These are phyloP conservation scores for Rossbeevera mucosa DNA, from an alignment of 768 basidiomycete genomes.

Conservation along the genomic window DNA sequence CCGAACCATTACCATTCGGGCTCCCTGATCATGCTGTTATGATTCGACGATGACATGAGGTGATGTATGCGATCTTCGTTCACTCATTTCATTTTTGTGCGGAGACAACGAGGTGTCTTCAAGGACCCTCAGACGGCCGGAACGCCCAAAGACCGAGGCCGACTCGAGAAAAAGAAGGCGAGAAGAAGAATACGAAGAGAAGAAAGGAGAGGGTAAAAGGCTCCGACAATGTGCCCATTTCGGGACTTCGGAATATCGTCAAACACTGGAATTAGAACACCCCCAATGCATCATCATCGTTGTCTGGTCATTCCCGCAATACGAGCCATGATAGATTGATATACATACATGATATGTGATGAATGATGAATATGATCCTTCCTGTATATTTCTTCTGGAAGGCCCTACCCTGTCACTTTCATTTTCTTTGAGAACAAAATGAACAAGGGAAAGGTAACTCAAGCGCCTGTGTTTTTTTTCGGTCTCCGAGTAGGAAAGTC, in stretches of 20 bases:
- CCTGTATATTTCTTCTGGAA: background rate
- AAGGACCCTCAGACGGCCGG: background rate
- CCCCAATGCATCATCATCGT: background rate
- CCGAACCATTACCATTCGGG: constrained; percentile 9
- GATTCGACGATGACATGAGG: background rate
- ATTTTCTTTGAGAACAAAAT: background rate
- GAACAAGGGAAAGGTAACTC: background rate
- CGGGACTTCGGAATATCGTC: background rate
- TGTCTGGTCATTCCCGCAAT: background rate
- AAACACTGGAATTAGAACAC: background rate
- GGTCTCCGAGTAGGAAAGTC: background rate
- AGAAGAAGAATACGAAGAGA: background rate
- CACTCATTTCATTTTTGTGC: constrained; percentile 1
- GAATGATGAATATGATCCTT: background rate
- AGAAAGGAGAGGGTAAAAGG: background rate
- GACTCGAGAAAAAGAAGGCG: background rate
- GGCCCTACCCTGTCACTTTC: background rate
- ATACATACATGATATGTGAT: background rate
- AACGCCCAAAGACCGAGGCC: background rate
- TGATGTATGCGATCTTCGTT: background rate
- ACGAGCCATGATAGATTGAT: background rate
- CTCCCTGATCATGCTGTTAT: background rate
- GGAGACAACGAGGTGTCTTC: constrained; percentile 13
- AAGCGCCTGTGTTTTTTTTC: background rate
- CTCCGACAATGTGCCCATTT: constrained; percentile 11